Percentiles rank a stretch among this genome's conserved stretches.
Conservation (phyloP, 208 protist species). For the Naegleria fowleri region DNA sequence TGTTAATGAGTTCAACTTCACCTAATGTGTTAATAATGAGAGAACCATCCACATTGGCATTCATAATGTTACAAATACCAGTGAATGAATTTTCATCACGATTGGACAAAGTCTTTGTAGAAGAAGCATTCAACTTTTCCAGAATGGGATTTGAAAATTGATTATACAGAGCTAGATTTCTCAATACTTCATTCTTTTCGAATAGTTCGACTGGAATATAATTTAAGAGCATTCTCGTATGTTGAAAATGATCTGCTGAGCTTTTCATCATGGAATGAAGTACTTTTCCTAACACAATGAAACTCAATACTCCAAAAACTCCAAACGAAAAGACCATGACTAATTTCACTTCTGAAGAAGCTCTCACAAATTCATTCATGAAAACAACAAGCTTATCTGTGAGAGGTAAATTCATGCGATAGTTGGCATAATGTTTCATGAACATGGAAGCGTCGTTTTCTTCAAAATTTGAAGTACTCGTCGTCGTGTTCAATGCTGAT, state of each 20-base stretch:
- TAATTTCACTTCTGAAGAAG: background rate
- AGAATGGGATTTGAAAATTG: background rate
- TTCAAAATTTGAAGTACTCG: background rate
- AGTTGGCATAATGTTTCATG: background rate
- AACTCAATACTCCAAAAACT: background rate
- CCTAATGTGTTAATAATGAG: background rate
- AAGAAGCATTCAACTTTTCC: too few relatives aligned
- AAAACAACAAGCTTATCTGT: background rate
- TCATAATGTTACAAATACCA: background rate
- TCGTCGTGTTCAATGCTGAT: background rate
- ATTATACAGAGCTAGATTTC: background rate
- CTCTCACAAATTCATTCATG: background rate
- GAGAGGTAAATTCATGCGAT: background rate
- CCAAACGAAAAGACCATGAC: too few relatives aligned
- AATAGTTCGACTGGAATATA: background rate
- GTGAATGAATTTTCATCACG: background rate
- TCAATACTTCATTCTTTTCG: background rate
- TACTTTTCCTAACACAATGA: background rate
- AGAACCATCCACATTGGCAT: background rate
- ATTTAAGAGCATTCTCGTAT: background rate
- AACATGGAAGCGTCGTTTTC: background rate
- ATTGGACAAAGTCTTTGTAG: background rate
- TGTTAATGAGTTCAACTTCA: background rate
- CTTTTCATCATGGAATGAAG: background rate
- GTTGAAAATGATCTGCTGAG: background rate